These are phyloP conservation scores for Syzygium grande DNA, from an alignment of 345 rosid species.

Conservation along the genomic window DNA sequence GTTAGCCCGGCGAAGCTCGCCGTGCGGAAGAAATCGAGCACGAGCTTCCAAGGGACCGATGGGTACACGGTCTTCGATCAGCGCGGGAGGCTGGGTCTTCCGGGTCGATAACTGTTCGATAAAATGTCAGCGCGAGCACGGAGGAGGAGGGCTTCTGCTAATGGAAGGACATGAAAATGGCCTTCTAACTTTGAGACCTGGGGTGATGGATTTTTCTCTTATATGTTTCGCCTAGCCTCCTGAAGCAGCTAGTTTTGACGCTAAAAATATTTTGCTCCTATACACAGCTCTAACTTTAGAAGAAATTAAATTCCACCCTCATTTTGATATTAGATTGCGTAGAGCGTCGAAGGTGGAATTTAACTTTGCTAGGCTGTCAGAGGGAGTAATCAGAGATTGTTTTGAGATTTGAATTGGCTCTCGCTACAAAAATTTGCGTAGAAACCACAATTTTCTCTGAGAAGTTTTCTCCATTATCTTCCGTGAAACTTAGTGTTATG, in stretches of 20 bases:
- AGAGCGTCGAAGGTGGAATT: background rate
- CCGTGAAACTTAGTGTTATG: background rate
- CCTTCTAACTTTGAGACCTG: slow-evolving; percentile 28
- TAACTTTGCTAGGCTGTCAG: slow-evolving; percentile 7
- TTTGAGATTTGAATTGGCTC: background rate
- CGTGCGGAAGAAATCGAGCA: slow-evolving; percentile 46
- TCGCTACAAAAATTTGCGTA: background rate
- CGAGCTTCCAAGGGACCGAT: slow-evolving; percentile 49
- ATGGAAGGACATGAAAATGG: slow-evolving; percentile 44
- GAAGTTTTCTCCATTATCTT: background rate
- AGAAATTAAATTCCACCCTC: background rate
- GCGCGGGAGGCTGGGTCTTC: slow-evolving; percentile 25
- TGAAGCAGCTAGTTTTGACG: background rate
- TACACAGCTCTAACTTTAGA: background rate
- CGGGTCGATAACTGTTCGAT: slow-evolving; percentile 47
- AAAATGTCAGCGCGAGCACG: slow-evolving; percentile 2
- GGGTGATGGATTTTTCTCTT: background rate
- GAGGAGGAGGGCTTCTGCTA: slow-evolving; percentile 21
- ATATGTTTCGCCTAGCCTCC: background rate
- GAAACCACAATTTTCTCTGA: background rate
- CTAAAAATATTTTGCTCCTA: background rate
- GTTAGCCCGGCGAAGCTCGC: slow-evolving; percentile 5
- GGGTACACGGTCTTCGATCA: slow-evolving; percentile 46
- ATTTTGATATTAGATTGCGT: background rate
- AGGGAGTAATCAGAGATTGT: background rate